Evolutionary conservation across 352 stramenopile species (phyloP).

Genomic region (Pythium phragmiticola): DNA sequence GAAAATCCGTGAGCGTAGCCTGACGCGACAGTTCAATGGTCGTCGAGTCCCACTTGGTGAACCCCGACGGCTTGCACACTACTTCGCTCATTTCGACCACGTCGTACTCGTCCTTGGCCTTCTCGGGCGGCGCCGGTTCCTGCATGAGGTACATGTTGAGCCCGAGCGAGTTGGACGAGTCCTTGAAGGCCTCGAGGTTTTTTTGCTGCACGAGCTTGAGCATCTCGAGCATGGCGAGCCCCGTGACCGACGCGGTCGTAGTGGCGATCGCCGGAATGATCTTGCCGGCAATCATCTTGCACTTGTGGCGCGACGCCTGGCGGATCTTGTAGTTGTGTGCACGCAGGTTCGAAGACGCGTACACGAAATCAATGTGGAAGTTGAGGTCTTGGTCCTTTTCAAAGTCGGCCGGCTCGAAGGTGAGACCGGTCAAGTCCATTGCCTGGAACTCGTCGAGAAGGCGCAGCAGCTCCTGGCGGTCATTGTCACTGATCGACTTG

Average conservation of each 20-base stretch:
- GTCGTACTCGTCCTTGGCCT: constrained; percentile 92
- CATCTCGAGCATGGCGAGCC: constrained; percentile 93
- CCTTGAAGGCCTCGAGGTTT: constrained; percentile 88
- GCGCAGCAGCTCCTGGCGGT: constrained; percentile 65
- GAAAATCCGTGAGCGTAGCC: constrained; percentile 67
- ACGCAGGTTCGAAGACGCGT: constrained; percentile 96
- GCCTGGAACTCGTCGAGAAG: constrained; percentile 67
- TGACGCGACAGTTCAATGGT: constrained; percentile 65
- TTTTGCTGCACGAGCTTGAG: constrained; percentile 89
- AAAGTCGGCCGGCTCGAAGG: constrained; percentile 90
- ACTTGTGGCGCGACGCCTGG: constrained; percentile 81
- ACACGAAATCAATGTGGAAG: constrained; percentile 97
- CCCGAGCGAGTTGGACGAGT: constrained; percentile 91
- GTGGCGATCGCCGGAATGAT: constrained; percentile 99
- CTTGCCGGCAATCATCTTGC: constrained; percentile 99
- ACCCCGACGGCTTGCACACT: constrained; percentile 83
- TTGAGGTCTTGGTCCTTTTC: constrained; percentile 98
- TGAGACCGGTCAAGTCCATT: constrained; percentile 52
- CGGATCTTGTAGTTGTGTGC: constrained; percentile 87
- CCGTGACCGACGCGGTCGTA: constrained; percentile 99
- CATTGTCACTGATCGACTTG: constrained; percentile 52
- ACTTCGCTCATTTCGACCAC: constrained; percentile 87
- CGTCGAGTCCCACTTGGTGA: constrained; percentile 93
- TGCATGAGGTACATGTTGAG: constrained; percentile 93
- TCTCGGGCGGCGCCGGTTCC: constrained; percentile 79